Evolutionary conservation across 306 rosid genomes (phyloP).

Genomic region (Vigna reflexopilosa): DNA sequence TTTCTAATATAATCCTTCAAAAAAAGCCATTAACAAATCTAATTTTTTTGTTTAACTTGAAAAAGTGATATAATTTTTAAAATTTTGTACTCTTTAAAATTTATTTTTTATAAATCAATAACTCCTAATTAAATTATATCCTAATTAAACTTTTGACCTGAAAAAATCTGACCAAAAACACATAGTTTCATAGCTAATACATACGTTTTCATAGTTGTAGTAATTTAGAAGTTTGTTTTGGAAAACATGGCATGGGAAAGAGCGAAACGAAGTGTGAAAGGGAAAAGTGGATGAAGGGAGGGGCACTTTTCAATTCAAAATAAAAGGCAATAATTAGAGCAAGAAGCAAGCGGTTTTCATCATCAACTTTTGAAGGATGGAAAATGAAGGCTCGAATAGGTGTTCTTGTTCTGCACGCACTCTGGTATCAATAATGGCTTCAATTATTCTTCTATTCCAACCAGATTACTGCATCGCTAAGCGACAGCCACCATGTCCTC

Average conservation of each 20-base stretch:
- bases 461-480: conserved; percentile 22
- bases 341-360: neutral
- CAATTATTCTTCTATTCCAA: conserved; percentile 24
- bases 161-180: too few relatives aligned
- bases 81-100: too few relatives aligned
- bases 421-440: neutral
- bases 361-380: neutral
- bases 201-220: too few relatives aligned
- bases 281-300: neutral
- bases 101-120: too few relatives aligned
- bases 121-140: too few relatives aligned
- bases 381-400: neutral
- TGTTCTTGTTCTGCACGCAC: neutral
- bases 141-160: too few relatives aligned
- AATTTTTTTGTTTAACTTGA: too few relatives aligned
- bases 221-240: too few relatives aligned
- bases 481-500: conserved; percentile 20
- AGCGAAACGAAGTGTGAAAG: neutral
- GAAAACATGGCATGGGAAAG: neutral
- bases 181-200: too few relatives aligned
- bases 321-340: neutral
- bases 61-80: too few relatives aligned
- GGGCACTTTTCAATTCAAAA: neutral
- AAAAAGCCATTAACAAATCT: too few relatives aligned
- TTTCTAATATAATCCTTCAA: too few relatives aligned